Evolutionary conservation across 257 asterid genomes (phyloP).

Genomic region (Solanum lycopersicoides): DNA sequence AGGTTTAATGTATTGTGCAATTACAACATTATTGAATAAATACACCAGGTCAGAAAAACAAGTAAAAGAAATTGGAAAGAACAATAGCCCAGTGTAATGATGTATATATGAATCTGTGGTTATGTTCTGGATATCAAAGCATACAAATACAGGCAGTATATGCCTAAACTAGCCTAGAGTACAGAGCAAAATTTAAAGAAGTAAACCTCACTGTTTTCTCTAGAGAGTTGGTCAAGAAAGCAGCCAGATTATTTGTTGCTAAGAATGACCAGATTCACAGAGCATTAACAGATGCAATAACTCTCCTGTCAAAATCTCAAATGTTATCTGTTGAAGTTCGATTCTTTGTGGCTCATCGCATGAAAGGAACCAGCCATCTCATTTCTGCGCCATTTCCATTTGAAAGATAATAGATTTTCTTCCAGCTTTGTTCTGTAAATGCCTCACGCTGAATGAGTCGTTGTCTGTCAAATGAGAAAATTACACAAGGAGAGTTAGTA

Average conservation of each 20-base stretch:
- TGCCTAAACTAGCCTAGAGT: neutral
- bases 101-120: neutral
- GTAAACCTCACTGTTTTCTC: neutral
- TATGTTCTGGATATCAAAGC: neutral
- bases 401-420: conserved; percentile 79
- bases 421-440: conserved; percentile 91
- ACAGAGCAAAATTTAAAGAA: neutral
- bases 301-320: neutral
- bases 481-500: neutral
- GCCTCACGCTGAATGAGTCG: conserved; percentile 60
- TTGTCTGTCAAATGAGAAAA: conserved; percentile 47
- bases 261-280: neutral
- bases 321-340: neutral
- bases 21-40: neutral
- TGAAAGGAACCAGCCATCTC: conserved; percentile 73
- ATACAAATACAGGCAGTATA: neutral
- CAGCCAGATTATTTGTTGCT: neutral
- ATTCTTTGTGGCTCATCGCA: conserved; percentile 37
- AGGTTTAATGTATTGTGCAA: neutral
- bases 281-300: neutral
- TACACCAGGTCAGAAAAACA: neutral
- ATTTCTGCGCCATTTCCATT: conserved; percentile 95
- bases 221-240: neutral
- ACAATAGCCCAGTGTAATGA: neutral
- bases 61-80: neutral